These are phyloP conservation scores for Hypomontagnella monticulosa DNA, from an alignment of 495 filamentous ascomycete species.

Conservation along the genomic window DNA sequence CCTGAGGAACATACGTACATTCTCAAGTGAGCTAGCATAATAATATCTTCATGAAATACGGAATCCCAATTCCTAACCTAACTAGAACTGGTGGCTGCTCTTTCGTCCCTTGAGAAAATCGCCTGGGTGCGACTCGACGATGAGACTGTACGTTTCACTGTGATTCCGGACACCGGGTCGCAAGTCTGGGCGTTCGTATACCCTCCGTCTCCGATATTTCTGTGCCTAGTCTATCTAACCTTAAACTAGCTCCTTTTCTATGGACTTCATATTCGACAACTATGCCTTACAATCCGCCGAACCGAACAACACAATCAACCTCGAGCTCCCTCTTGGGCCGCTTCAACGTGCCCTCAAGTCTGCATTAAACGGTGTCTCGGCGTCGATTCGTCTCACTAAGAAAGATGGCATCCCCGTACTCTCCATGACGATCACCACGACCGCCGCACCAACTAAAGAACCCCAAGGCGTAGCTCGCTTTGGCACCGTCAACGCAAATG, in stretches of 20 bases:
- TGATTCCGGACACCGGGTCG: slow-evolving; percentile 90
- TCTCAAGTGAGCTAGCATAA: slow-evolving; percentile 71
- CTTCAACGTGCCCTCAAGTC: slow-evolving; percentile 89
- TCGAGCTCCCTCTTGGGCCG: slow-evolving; percentile 84
- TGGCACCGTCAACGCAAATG: slow-evolving; percentile 31
- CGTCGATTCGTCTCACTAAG: slow-evolving; percentile 89
- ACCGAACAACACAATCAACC: slow-evolving; percentile 85
- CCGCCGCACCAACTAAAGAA: slow-evolving; percentile 51
- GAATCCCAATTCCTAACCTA: slow-evolving; percentile 13
- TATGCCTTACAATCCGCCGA: slow-evolving; percentile 88
- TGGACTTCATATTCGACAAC: slow-evolving; percentile 87
- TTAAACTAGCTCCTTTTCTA: slow-evolving; percentile 59
- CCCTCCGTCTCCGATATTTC: slow-evolving; percentile 1
- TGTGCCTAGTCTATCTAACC: slow-evolving; percentile 1
- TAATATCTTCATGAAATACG: not conserved
- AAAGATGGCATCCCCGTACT: slow-evolving; percentile 86
- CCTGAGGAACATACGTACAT: slow-evolving; percentile 81
- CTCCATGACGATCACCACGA: slow-evolving; percentile 82
- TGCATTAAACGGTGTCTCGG: slow-evolving; percentile 76
- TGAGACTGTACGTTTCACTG: slow-evolving; percentile 88
- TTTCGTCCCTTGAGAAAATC: slow-evolving; percentile 87
- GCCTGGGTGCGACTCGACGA: slow-evolving; percentile 93
- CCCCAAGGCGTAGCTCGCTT: slow-evolving; percentile 41
- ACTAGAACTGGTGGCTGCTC: slow-evolving; percentile 82
- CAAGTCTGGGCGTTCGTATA: slow-evolving; percentile 93